phyloP scores from a whole-genome alignment of 129 eudicot species.

The Helianthus tuberosus region DNA sequence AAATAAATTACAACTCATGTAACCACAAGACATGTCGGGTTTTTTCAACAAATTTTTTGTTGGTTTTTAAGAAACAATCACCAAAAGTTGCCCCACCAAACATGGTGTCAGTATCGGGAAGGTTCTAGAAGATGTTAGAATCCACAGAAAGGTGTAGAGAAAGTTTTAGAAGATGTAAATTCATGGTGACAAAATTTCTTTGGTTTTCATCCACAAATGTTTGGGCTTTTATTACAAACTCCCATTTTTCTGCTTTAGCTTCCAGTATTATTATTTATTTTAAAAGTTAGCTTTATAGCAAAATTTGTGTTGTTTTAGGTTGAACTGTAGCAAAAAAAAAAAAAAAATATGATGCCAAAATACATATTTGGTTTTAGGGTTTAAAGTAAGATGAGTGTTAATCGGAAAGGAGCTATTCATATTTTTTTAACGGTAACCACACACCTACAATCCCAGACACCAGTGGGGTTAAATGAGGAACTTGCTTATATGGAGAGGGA shows the following conservation, averaged over 20 bases:
- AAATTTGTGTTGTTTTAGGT: slow-evolving; percentile 30
- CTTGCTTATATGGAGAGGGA: no score
- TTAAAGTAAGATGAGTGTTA: slow-evolving; percentile 26
- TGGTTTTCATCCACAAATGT: slow-evolving; percentile 14
- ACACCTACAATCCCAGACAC: no score
- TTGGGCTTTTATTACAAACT: slow-evolving; percentile 20
- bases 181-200: slow-evolving; percentile 13
- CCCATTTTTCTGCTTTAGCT: slow-evolving; percentile 36
- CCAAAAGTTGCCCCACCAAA: slow-evolving; percentile 24
- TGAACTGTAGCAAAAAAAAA: slow-evolving; percentile 44
- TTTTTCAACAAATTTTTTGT: slow-evolving; percentile 23
- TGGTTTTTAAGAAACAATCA: slow-evolving; percentile 27
- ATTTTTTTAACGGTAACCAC: slow-evolving; percentile 6
- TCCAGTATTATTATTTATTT: slow-evolving; percentile 33
- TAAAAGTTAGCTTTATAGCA: slow-evolving; percentile 28
- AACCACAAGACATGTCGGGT: not conserved
- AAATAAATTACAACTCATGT: slow-evolving; percentile 32
- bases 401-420: slow-evolving; percentile 34
- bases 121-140: slow-evolving; percentile 30
- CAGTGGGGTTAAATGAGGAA: no score
- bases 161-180: slow-evolving; percentile 2
- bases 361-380: not conserved
- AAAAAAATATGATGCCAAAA: not conserved
- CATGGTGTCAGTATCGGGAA: slow-evolving; percentile 1
- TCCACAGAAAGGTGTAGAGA: slow-evolving; percentile 20